phyloP scores from a whole-genome alignment of 306 rosid genomes.

The Glycine soja region DNA sequence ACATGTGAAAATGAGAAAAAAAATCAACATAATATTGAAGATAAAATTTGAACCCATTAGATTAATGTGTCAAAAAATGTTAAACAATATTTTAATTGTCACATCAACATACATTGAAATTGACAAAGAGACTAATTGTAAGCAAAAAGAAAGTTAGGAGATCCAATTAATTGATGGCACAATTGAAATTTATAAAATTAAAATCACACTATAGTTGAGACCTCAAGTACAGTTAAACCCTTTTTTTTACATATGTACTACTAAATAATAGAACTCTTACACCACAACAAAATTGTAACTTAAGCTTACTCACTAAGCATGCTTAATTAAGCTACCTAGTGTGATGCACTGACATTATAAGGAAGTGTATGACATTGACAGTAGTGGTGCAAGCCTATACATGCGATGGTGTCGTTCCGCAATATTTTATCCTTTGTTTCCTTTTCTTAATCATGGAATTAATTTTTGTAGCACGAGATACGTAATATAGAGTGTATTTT shows the following conservation, averaged over 20 bases:
- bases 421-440: background rate
- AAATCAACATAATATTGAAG: no score
- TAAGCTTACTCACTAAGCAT: background rate
- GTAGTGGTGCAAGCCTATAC: background rate
- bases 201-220: no score
- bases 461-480: background rate
- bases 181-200: no score
- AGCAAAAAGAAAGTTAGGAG: no score
- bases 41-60: no score
- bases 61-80: no score
- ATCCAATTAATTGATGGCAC: no score
- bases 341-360: background rate
- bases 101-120: no score
- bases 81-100: no score
- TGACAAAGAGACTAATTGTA: no score
- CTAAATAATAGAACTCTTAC: background rate
- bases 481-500: slow-evolving; percentile 12
- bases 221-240: background rate
- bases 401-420: background rate
- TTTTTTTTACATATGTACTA: background rate
- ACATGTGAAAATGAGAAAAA: no score
- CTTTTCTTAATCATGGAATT: background rate
- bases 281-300: background rate
- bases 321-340: background rate
- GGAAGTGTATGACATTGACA: background rate